phyloP scores from a whole-genome alignment of 2,329 filamentous ascomycete species.

The Decorospora gaudefroyi region DNA sequence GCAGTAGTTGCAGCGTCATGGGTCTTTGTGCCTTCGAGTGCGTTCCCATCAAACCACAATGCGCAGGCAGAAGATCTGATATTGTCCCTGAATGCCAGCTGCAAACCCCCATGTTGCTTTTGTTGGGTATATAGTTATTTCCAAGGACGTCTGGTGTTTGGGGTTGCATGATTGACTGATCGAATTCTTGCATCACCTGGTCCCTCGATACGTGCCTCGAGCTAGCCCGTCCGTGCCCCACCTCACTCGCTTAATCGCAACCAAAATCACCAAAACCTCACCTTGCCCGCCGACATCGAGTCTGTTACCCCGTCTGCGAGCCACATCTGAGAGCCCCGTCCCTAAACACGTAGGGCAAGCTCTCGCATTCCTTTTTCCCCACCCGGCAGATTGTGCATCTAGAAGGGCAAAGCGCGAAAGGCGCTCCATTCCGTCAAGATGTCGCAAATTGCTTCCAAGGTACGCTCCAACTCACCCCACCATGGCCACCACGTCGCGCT shows the following conservation, averaged over 20 bases:
- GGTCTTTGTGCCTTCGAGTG: conserved; percentile 18
- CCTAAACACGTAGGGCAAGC: conserved; percentile 47
- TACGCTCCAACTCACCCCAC: conserved; percentile 34
- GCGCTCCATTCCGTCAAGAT: conserved; percentile 50
- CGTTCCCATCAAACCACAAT: too few relatives aligned
- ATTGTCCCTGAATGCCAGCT: too few relatives aligned
- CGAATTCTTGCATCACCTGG: too few relatives aligned
- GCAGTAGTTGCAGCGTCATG: conserved; percentile 18
- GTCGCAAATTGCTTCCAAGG: conserved; percentile 53
- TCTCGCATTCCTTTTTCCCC: conserved; percentile 39
- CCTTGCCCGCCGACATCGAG: conserved; percentile 36
- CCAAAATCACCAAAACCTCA: conserved; percentile 31
- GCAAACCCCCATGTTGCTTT: too few relatives aligned
- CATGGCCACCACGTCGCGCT: conserved; percentile 12
- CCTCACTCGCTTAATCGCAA: conserved; percentile 18
- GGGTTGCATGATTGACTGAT: conserved; percentile 30
- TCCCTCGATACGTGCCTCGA: too few relatives aligned
- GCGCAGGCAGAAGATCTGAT: too few relatives aligned
- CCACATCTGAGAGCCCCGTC: conserved; percentile 47
- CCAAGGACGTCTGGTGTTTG: too few relatives aligned
- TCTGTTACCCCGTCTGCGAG: conserved; percentile 36
- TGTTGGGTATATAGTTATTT: too few relatives aligned
- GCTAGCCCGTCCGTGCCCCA: conserved; percentile 17
- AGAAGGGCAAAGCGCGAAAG: conserved; percentile 52
- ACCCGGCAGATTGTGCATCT: conserved; percentile 49